Conservation (phyloP, 768 basidiomycete genomes). For the Pseudohyphozyma bogoriensis region DNA sequence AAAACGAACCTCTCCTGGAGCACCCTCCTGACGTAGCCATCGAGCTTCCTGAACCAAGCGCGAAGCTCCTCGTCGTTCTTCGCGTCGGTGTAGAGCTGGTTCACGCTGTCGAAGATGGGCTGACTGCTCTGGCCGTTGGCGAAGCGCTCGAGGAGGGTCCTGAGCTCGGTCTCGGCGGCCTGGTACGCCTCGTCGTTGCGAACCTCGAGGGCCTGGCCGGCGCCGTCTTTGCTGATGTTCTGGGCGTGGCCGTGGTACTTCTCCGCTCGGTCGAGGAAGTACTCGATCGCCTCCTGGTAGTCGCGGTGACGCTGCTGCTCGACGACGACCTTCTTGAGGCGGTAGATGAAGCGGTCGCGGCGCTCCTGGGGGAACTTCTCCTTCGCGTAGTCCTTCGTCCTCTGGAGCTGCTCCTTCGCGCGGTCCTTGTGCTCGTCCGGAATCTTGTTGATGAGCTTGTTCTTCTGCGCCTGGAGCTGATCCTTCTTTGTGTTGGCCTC, state of each 20-base stretch:
- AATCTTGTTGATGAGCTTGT: slow-evolving; percentile 35
- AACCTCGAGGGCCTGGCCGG: slow-evolving; percentile 36
- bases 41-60: slow-evolving; percentile 30
- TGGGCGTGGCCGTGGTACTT: slow-evolving; percentile 45
- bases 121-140: slow-evolving; percentile 63
- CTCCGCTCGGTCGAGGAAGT: slow-evolving; percentile 42
- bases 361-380: slow-evolving; percentile 87
- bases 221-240: slow-evolving; percentile 39
- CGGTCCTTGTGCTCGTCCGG: slow-evolving; percentile 51
- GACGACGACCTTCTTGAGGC: slow-evolving; percentile 67
- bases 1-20: slow-evolving; percentile 29
- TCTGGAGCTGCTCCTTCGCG: slow-evolving; percentile 46
- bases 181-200: slow-evolving; percentile 49
- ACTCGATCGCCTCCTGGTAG: slow-evolving; percentile 58
- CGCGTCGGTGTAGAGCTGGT: slow-evolving; percentile 63
- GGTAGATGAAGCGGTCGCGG: slow-evolving; percentile 83
- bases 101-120: slow-evolving; percentile 57
- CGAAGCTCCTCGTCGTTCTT: slow-evolving; percentile 60
- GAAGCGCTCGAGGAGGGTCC: slow-evolving; percentile 80
- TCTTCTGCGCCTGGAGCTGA: slow-evolving; percentile 29
- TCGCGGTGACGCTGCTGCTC: slow-evolving; percentile 57
- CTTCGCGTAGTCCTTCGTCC: slow-evolving; percentile 55
- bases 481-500: slow-evolving; percentile 27
- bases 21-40: slow-evolving; percentile 30
- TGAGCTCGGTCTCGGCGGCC: slow-evolving; percentile 45